Evolutionary conservation across 2,329 filamentous ascomycete genomes (phyloP).

Genomic region (Cercospora canescens): DNA sequence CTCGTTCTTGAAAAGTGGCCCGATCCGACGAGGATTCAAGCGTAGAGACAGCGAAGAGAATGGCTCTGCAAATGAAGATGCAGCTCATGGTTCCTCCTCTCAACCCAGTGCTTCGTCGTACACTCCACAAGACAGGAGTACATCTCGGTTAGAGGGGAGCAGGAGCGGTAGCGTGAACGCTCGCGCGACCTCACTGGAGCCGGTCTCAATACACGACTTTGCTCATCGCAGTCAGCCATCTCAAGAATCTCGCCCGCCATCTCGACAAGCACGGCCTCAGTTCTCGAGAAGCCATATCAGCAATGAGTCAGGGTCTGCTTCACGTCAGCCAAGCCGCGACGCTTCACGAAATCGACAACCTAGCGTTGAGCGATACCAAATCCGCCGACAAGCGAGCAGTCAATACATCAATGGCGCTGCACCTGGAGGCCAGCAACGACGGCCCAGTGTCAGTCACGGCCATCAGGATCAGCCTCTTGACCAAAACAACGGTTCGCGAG

Average conservation of each 20-base stretch:
- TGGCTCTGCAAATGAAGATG: conserved; percentile 40
- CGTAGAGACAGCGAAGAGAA: conserved; percentile 56
- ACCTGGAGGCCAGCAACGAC: conserved; percentile 18
- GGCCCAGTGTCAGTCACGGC: conserved; percentile 29
- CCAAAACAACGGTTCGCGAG: conserved; percentile 38
- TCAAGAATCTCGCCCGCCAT: conserved; percentile 28
- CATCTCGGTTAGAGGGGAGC: conserved; percentile 29
- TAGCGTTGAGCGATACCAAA: conserved; percentile 32
- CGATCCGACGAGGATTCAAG: conserved; percentile 69
- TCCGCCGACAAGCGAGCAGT: conserved; percentile 28
- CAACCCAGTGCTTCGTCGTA: conserved; percentile 29
- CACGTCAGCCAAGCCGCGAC: conserved; percentile 32
- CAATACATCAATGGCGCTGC: conserved; percentile 16
- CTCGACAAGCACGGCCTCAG: conserved; percentile 28
- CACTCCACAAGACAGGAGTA: conserved; percentile 31
- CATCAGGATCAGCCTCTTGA: conserved; percentile 24
- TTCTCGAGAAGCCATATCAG: conserved; percentile 31
- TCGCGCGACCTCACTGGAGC: conserved; percentile 35
- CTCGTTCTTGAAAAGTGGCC: conserved; percentile 72
- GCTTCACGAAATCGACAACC: conserved; percentile 30
- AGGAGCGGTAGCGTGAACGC: conserved; percentile 34
- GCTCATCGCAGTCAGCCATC: conserved; percentile 28
- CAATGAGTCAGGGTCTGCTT: conserved; percentile 31
- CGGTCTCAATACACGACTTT: conserved; percentile 39
- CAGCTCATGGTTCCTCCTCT: conserved; percentile 30